phyloP scores from a whole-genome alignment of 140 eudicot genomes.

The Anethum foeniculum region DNA sequence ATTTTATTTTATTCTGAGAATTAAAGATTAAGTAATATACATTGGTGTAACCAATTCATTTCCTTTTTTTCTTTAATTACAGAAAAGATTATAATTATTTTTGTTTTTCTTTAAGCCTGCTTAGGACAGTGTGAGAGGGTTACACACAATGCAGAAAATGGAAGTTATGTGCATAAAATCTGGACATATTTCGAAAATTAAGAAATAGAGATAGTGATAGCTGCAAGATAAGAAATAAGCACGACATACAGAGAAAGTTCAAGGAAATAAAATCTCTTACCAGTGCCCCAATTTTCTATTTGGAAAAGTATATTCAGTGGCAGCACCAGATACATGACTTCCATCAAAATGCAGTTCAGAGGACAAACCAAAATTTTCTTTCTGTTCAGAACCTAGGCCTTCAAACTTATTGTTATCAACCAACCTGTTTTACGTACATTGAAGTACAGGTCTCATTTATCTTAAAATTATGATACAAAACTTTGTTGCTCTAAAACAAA shows the following conservation, averaged over 20 bases:
- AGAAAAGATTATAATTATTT: no score
- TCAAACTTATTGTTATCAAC: conserved; percentile 66
- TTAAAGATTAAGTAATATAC: no score
- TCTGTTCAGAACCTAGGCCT: conserved; percentile 57
- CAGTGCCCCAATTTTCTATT: conserved; percentile 72
- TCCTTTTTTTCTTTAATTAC: no score
- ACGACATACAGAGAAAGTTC: neutral
- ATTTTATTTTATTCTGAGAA: no score
- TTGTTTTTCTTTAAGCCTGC: neutral
- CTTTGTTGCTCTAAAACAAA: neutral
- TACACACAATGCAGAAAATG: neutral
- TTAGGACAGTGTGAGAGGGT: neutral
- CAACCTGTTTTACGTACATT: conserved; percentile 37
- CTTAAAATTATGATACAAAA: neutral
- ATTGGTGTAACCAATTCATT: no score
- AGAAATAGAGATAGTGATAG: neutral
- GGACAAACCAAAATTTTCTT: conserved; percentile 43
- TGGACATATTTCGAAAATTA: neutral
- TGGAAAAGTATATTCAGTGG: conserved; percentile 33
- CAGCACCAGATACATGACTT: conserved; percentile 35
- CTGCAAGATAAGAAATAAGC: neutral
- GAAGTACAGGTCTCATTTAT: neutral
- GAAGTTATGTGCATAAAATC: neutral
- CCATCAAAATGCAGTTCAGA: conserved; percentile 59
- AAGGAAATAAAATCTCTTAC: conserved; percentile 29